Evolutionary conservation across 1,139 yeast genomes (phyloP), one percentile per base, ranked within the genome.

Genomic region (Yamadazyma membranifaciens): DNA sequence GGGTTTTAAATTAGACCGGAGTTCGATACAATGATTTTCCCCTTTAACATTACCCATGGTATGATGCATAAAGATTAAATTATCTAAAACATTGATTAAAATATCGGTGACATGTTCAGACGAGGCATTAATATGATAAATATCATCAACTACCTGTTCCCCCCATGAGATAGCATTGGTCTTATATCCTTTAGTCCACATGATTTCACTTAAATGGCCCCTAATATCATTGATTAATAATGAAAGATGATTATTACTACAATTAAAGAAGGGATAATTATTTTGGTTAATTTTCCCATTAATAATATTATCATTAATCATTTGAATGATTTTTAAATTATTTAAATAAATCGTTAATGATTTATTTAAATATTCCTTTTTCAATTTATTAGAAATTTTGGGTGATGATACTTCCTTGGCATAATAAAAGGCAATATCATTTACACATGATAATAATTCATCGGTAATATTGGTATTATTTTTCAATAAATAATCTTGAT

Each of bases 81-180:
- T 69, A 31, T 46, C 44, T 43, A 72, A 57, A 6, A 66, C 73
- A 35, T 54, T 51, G 31, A 52, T 44, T 27, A 71, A 51, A 9
- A 72, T 57, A 1, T 65, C 63, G 1, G 66, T 57, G 1, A 62
- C 65, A 32, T 59, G 54, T 3, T 62, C 46, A 15, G 62, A 54
- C 12, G 60, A 53, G 33, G 58, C 59, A 45, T 64, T 63, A 38
- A 58, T 60, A 46, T 59, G 57, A 47, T 62, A 71, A 20, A 67
- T 55, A 20, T 62, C 66, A 35, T 68, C 71, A 5, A 72, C 56
- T 2, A 70, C 75, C 39, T 80, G 81, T 55, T 81, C 83, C 9
- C 79, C 78, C 83, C 87, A 81, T 13, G 79, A 69, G 29, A 82
- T 65, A 1, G 89, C 85, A 44, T 78, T 77, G 31, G 66, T 55